Conservation (phyloP, 106 monocot genomes). For the Triglochin maritima region DNA sequence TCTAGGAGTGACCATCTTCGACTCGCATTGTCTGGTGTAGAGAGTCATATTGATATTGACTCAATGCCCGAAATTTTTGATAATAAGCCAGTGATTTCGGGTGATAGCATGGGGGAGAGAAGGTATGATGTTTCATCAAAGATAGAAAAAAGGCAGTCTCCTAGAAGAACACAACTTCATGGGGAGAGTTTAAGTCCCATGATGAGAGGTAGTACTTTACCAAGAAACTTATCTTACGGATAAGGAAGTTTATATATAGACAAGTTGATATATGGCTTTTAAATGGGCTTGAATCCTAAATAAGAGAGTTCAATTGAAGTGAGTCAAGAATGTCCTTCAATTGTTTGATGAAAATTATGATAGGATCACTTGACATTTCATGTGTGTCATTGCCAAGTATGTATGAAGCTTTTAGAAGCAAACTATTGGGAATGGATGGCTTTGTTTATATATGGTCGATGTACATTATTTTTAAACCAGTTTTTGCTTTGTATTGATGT, state of each 20-base stretch:
- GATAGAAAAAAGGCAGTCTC: slow-evolving; percentile 51
- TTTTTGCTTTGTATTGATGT: no score
- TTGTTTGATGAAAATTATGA: no score
- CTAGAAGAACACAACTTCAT: slow-evolving; percentile 17
- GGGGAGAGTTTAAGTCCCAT: slow-evolving; percentile 37
- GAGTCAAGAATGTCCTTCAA: no score
- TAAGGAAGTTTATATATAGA: slow-evolving; percentile 1
- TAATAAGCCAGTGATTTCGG: slow-evolving; percentile 22
- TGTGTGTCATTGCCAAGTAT: no score
- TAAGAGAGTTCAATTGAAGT: no score
- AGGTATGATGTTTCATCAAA: slow-evolving; percentile 17
- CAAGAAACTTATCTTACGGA: slow-evolving; percentile 34
- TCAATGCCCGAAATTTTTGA: slow-evolving; percentile 26
- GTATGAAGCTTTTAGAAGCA: no score
- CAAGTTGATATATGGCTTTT: no score
- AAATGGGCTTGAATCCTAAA: no score
- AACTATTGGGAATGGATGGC: no score
- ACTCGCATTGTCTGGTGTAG: background rate
- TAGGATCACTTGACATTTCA: no score
- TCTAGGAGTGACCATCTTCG: slow-evolving; percentile 24
- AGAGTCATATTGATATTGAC: slow-evolving; percentile 17
- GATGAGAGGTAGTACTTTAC: slow-evolving; percentile 18
- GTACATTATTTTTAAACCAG: no score
- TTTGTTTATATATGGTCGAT: no score
- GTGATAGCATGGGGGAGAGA: slow-evolving; percentile 20